These are phyloP conservation scores for Zymoseptoria tritici DNA, from an alignment of 2,329 filamentous ascomycete genomes.

Conservation along the genomic window DNA sequence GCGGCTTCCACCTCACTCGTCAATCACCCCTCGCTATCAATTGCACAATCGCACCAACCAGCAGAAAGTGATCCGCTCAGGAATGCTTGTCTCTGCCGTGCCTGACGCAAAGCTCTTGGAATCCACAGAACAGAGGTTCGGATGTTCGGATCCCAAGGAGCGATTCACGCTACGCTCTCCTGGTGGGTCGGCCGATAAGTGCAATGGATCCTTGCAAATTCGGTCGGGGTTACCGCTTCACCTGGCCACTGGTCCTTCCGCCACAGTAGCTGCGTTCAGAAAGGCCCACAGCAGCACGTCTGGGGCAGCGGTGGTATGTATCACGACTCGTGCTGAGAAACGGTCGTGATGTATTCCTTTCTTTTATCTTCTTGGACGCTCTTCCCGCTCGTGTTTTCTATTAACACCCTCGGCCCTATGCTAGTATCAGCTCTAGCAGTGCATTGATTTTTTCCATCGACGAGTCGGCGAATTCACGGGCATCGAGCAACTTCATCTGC, in stretches of 20 bases:
- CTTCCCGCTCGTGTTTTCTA: background rate
- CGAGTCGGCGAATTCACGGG: background rate
- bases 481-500: background rate
- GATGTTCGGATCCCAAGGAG: background rate
- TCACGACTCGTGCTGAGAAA: background rate
- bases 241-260: background rate
- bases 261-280: background rate
- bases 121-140: background rate
- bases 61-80: background rate
- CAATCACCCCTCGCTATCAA: background rate
- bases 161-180: background rate
- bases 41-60: background rate
- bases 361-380: background rate
- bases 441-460: background rate
- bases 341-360: background rate
- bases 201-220: conserved; percentile 3
- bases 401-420: background rate
- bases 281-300: background rate
- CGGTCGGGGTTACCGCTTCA: background rate
- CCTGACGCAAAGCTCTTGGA: background rate
- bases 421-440: background rate
- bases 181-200: conserved; percentile 4
- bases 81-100: background rate
- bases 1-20: background rate
- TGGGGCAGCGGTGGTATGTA: background rate